These are phyloP conservation scores for Eutrema yunnanense DNA, from an alignment of 345 rosid genomes.

Conservation along the genomic window DNA sequence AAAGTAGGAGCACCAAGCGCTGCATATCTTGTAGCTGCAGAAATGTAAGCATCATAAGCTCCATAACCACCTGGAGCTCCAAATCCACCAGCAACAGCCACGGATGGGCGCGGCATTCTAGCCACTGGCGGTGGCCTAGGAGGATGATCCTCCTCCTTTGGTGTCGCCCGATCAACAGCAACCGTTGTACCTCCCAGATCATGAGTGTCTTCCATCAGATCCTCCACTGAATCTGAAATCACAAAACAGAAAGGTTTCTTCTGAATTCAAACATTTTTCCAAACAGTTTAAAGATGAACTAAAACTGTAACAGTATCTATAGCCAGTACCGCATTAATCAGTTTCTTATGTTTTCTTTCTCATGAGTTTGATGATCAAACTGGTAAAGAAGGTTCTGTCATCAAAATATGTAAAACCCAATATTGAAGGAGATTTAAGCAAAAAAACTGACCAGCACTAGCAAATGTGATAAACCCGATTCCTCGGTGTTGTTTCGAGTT, in stretches of 20 bases:
- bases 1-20: slow-evolving; percentile 90
- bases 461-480: slow-evolving; percentile 90
- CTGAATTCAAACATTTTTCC: not conserved
- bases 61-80: slow-evolving; percentile 79
- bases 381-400: not conserved
- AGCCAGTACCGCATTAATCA: not conserved
- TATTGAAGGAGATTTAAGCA: not conserved
- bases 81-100: slow-evolving; percentile 55
- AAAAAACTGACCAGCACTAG: slow-evolving; percentile 61
- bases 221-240: slow-evolving; percentile 76
- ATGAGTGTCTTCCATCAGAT: slow-evolving; percentile 84
- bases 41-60: slow-evolving; percentile 96
- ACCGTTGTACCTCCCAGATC: slow-evolving; percentile 86
- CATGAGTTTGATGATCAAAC: not conserved
- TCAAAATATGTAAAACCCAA: not conserved
- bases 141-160: slow-evolving; percentile 82
- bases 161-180: slow-evolving; percentile 96
- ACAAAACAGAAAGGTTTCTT: not conserved
- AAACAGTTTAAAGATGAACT: not conserved
- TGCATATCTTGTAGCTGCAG: slow-evolving; percentile 96
- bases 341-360: not conserved
- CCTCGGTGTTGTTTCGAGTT: slow-evolving; percentile 85
- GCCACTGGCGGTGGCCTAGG: slow-evolving; percentile 48
- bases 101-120: slow-evolving; percentile 40
- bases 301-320: not conserved